Evolutionary conservation across 768 basidiomycete genomes (phyloP), one percentile per base, ranked within the genome.

Genomic region (Termitomyces sp.): DNA sequence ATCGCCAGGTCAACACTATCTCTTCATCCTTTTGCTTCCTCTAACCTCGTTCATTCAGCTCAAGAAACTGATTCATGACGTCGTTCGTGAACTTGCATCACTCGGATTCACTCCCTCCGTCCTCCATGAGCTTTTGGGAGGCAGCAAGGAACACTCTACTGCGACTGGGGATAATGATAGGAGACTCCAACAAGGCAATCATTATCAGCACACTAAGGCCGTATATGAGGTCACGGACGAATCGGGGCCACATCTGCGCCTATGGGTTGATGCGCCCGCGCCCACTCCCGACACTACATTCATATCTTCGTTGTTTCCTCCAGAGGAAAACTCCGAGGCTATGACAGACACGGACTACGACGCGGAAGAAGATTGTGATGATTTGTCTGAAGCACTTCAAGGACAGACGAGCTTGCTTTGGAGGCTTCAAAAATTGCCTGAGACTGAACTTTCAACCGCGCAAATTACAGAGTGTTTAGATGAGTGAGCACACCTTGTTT

Each of bases 31-130:
- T 39, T 16, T 42, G 36, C 28, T 53, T 55, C 22, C 33, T 32
- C 45, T 51, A 20, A 53, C 18, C 3, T 16, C 63, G 50, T 50
- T 36, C 5, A 13, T 64, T 45, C 66, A 96, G 91, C 86, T 98
- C 59, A 97, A 98, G 76, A 94, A 91, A 67, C 76, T 96, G 35
- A 95, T 98, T 66, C 91, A 92, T 64, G 82, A 88, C 69, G 84
- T 94, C 40, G 92, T 91, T 0, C 73, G 76, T 11, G 95, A 98
- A 73, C 85, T 98, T 18, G 79, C 84, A 4, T 80, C 84, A 2
- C 76, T 94, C 24, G 95, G 92, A 0, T 74, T 88, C 7, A 76
- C 75, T 60, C 85, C 85, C 5, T 68, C 73, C 9, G 68, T 84
- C 0, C 73, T 87, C 15, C 82, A 82, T 0, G 73, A 79, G 53